Base-by-base conservation (phyloP, 441 rosid species). In the Sinapis alba region DNA sequence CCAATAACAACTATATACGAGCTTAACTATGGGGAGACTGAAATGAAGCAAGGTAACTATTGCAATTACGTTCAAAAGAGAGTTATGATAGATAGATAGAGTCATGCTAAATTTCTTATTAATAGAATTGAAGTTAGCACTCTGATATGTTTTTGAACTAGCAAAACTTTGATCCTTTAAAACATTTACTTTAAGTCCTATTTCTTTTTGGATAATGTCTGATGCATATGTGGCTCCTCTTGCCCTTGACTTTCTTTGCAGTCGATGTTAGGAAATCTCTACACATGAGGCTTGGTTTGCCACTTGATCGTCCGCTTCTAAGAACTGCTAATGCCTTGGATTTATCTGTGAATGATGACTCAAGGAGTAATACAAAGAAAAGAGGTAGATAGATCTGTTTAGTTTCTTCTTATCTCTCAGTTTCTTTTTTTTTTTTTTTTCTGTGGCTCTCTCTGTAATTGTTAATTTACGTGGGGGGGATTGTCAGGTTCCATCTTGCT, bases 11-110 rank as follows among this genome's bases (percentile, higher is more conserved):
- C 84, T 15, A 83, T 88, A 72, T 95, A 94, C 78, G 94, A 94
- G 83, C 97, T 92, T 77, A 84, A 83, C 79, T 92, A 90, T 72
- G 98, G 97, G 63, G 97, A 94, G 90, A 84, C 91, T 24, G 96
- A 92, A 83, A 73, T 87, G 86, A 92, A 89, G 81, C 99, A 92
- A 92, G 97, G 99, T 87, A 82, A 30, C 1, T 26, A 15, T 19
- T 65, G 6, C 30, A 10, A 1, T 51, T 47, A 65, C 6, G 56
- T 38, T 15, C 0, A 0, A 41, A 62, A 20, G 24, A 11, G 6
- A 60, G 28, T 16, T 45, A n/a, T 15, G 27, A 2, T 15, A 32
- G 53, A 2, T 15, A 32, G 53, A 67, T 41, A 27, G 47, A 56
- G 61, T 1, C 24, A 54, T 56, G 61, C 30, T 23, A 56, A 23